Percentiles rank a stretch among this genome's conserved stretches.
These are phyloP conservation scores for Parathielavia hyrcaniae DNA, from an alignment of 495 filamentous ascomycete species.

Conservation along the genomic window DNA sequence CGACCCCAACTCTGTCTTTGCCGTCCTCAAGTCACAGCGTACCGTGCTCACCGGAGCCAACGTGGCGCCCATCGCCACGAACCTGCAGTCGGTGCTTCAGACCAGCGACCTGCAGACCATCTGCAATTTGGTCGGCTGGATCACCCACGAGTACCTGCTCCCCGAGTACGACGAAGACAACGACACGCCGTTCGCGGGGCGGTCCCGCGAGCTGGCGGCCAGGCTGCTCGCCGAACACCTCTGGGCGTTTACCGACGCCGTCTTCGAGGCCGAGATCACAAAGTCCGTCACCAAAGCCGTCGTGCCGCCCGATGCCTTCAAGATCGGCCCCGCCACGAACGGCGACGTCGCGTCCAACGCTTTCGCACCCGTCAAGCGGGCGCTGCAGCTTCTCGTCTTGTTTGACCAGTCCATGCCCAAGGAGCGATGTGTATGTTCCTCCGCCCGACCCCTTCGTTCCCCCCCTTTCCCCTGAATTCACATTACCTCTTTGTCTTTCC, in stretches of 20 bases:
- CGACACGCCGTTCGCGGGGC: conserved; percentile 66
- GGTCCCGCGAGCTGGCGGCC: conserved; percentile 57
- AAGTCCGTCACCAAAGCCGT: conserved; percentile 46
- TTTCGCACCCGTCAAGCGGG: conserved; percentile 61
- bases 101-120: conserved; percentile 44
- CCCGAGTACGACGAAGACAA: conserved; percentile 62
- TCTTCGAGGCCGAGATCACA: conserved; percentile 47
- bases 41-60: conserved; percentile 41
- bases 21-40: conserved; percentile 36
- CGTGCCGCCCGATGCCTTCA: conserved; percentile 38
- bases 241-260: conserved; percentile 46
- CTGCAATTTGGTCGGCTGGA: conserved; percentile 71
- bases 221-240: conserved; percentile 48
- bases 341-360: conserved; percentile 51
- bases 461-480: neutral
- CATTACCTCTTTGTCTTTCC: no score
- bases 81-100: conserved; percentile 41
- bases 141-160: conserved; percentile 75
- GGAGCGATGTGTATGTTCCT: conserved; percentile 63
- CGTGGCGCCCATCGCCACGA: conserved; percentile 42
- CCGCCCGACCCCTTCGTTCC: conserved; percentile 6
- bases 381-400: conserved; percentile 73
- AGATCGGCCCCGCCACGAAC: conserved; percentile 35
- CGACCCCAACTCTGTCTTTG: conserved; percentile 40
- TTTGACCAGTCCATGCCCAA: conserved; percentile 64